Conservation (phyloP, 371 early-diverging fungal genomes). For the Chytridiales sp. region DNA sequence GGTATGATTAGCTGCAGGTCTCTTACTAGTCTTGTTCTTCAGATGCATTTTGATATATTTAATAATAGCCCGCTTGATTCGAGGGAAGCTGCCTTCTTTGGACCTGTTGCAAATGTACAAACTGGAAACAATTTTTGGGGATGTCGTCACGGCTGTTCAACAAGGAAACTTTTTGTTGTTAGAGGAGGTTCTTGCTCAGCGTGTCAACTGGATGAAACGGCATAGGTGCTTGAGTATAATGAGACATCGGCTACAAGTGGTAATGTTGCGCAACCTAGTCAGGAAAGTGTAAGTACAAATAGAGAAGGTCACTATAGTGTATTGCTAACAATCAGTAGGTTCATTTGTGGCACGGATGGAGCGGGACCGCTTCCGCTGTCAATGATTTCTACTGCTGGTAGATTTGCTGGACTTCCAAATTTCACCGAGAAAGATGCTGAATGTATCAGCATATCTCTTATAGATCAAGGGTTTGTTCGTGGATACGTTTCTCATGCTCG, state of each 20-base stretch:
- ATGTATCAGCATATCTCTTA: conserved; percentile 15
- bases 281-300: conserved; percentile 5
- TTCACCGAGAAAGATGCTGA: conserved; percentile 22
- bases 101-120: conserved; percentile 17
- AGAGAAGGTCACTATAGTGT: too few relatives aligned
- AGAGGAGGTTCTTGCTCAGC: conserved; percentile 8
- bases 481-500: conserved; percentile 24
- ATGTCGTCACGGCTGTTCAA: not conserved
- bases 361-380: conserved; percentile 1
- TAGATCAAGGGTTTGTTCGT: conserved; percentile 27
- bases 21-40: not conserved
- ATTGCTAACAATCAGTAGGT: too few relatives aligned
- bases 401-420: conserved; percentile 6
- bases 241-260: not conserved
- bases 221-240: conserved; percentile 20
- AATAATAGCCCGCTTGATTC: conserved; percentile 16
- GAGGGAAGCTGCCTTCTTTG: conserved; percentile 16
- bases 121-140: not conserved
- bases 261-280: conserved; percentile 23
- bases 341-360: not conserved
- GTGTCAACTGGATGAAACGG: conserved; percentile 1
- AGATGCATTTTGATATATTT: conserved; percentile 24
- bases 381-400: conserved; percentile 6
- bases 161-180: conserved; percentile 16
- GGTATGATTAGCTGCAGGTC: not conserved